phyloP scores from a whole-genome alignment of 2,329 filamentous ascomycete species.

The Trichoderma sp. region DNA sequence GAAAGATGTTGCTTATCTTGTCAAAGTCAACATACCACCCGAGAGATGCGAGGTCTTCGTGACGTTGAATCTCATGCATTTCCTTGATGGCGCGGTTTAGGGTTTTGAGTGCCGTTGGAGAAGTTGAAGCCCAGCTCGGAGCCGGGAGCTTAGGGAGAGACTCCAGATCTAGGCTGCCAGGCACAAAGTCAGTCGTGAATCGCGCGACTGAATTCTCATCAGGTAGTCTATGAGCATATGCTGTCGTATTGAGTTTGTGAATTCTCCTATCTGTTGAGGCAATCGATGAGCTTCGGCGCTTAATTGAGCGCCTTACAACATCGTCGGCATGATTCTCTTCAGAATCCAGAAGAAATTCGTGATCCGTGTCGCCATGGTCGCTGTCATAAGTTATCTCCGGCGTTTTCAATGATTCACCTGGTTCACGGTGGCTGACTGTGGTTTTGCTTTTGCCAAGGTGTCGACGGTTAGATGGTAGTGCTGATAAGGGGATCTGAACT shows the following conservation, averaged over 20 bases:
- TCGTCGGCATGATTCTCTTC: constrained; percentile 19
- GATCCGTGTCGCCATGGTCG: constrained; percentile 20
- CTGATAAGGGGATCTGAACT: constrained; percentile 30
- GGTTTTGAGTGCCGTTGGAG: constrained; percentile 26
- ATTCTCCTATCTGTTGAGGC: not conserved
- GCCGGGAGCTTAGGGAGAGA: constrained; percentile 60
- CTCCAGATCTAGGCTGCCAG: constrained; percentile 61
- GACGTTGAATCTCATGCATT: constrained; percentile 62
- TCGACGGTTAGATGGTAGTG: constrained; percentile 22
- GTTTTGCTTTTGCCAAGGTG: not conserved
- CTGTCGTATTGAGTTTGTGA: constrained; percentile 21
- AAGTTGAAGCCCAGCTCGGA: constrained; percentile 32
- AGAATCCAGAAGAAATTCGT: constrained; percentile 26
- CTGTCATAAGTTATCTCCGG: constrained; percentile 1
- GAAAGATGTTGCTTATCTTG: constrained; percentile 72
- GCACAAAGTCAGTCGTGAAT: constrained; percentile 52
- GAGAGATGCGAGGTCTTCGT: constrained; percentile 59
- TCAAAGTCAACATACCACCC: constrained; percentile 79
- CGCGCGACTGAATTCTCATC: not conserved
- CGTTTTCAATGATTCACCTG: not conserved
- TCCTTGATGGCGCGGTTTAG: constrained; percentile 54
- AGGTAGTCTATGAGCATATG: not conserved
- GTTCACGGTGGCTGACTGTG: not conserved
- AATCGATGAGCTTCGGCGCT: constrained; percentile 9
- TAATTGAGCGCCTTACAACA: not conserved